Conservation (phyloP, 2,329 filamentous ascomycete species). For the Cordyceps javanica region DNA sequence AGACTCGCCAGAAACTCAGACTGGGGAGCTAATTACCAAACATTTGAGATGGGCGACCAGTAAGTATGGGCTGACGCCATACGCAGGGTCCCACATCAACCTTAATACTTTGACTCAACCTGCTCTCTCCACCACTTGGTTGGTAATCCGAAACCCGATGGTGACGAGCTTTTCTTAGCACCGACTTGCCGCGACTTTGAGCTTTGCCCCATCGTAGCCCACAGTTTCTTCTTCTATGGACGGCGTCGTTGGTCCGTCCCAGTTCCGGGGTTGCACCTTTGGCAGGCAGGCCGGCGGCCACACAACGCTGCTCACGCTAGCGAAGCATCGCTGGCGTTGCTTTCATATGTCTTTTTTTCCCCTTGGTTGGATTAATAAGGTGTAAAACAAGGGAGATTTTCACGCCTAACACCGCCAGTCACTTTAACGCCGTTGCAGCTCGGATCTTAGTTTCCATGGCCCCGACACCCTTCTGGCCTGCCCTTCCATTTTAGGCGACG, state of each 20-base stretch:
- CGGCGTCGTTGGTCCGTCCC: neutral
- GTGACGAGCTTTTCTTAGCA: neutral
- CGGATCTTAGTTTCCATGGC: neutral
- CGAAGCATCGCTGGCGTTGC: too few relatives aligned
- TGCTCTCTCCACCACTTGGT: neutral
- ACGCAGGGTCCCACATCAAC: neutral
- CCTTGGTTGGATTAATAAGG: constrained; percentile 6
- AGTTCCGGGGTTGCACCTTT: too few relatives aligned
- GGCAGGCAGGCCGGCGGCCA: too few relatives aligned
- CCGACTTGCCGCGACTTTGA: neutral
- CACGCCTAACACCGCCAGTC: neutral
- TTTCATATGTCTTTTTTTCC: neutral
- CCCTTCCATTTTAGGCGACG: neutral
- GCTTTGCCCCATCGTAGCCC: neutral
- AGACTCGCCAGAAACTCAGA: too few relatives aligned
- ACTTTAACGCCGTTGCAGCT: neutral
- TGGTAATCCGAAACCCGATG: constrained; percentile 3
- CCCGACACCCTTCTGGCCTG: too few relatives aligned
- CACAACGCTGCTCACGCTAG: too few relatives aligned
- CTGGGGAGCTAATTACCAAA: too few relatives aligned
- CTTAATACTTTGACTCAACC: neutral
- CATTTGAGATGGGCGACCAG: too few relatives aligned
- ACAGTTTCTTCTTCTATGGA: neutral
- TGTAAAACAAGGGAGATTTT: neutral
- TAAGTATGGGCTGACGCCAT: too few relatives aligned